Base-by-base conservation (phyloP, 2,329 filamentous ascomycete species). In the Monilinia laxa region DNA sequence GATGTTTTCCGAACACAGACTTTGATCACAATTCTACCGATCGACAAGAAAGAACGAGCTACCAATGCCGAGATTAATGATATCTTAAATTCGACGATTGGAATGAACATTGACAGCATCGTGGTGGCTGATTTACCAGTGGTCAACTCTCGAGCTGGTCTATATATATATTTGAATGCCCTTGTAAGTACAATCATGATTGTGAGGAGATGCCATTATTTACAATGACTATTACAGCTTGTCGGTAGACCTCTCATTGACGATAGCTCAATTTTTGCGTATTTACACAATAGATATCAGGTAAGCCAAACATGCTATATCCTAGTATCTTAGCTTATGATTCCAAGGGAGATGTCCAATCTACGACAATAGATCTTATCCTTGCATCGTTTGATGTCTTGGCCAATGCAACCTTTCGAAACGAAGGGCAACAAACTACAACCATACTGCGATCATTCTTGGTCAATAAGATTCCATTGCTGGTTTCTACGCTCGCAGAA, bases 311-410 rank as follows among this genome's bases (percentile, higher is more conserved):
- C 14, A 12, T 51, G 9, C 6, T 52, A 9, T 31, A 12, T 23
- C 23, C 12, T 12, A 53, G 42, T n/a, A 10, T 28, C 31, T 62
- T 31, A 6, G 35, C 68, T 64, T 81, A 56, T 82, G 63, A 20
- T 2, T 12, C 14, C 5, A 65, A 93, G 85, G 90, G 90, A 51
- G 90, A 97, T 73, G 84, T 90, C 53, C 90, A 94, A 77, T 84
- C 86, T 16, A 87, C 92, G 55, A 87, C 91, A 0, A 87, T 92
- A 64, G 93, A 97, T 73, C 82, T 98, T 2, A 90, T 98, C 53
- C 85, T 94, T 12, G 92, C 93, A 1, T 89, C 93, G 0, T 98
- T 99, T 74, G 93, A 98, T 73, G 85, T 96, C 6, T 82, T 99
- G 20, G 91, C 93, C 47, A 96, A 96, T 74, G 90, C 90, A 6